Percentiles rank a stretch among this genome's conserved stretches.
These are phyloP conservation scores for Cucurbitaria berberidis DNA, from an alignment of 2,329 filamentous ascomycete genomes.

Conservation along the genomic window DNA sequence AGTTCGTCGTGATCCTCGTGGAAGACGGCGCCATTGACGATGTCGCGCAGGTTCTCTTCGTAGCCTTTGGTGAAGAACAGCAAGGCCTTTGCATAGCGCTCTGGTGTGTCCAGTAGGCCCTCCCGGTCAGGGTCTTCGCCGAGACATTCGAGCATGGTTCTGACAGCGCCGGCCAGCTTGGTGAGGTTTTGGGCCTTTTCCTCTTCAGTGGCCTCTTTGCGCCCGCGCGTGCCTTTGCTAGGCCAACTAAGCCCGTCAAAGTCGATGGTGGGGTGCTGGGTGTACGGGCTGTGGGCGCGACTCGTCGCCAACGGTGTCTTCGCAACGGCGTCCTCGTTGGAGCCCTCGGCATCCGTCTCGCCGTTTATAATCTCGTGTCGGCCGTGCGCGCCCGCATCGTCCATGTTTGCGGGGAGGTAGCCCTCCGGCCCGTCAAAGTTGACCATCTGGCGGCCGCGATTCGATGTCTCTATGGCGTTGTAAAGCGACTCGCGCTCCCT, in stretches of 20 bases:
- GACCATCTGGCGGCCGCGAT: constrained; percentile 55
- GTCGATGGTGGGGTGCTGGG: constrained; percentile 58
- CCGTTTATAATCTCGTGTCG: constrained; percentile 28
- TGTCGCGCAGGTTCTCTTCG: constrained; percentile 88
- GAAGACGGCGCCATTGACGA: constrained; percentile 94
- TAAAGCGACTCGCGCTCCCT: constrained; percentile 64
- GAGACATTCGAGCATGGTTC: constrained; percentile 69
- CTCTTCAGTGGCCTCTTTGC: constrained; percentile 64
- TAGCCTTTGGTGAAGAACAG: constrained; percentile 97
- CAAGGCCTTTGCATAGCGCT: constrained; percentile 93
- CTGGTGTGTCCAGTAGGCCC: constrained; percentile 70
- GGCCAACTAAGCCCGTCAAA: constrained; percentile 64
- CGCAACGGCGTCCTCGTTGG: constrained; percentile 58
- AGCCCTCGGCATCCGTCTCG: constrained; percentile 55
- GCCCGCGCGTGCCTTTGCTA: constrained; percentile 67
- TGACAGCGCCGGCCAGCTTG: constrained; percentile 68
- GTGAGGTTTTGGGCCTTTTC: constrained; percentile 63
- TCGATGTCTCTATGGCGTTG: constrained; percentile 65
- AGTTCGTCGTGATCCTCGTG: constrained; percentile 96
- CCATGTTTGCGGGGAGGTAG: constrained; percentile 33
- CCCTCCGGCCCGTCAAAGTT: constrained; percentile 50
- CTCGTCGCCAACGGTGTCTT: constrained; percentile 61
- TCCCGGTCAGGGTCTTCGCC: constrained; percentile 70
- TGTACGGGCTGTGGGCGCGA: constrained; percentile 58
- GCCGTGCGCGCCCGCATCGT: constrained; percentile 9